These are phyloP conservation scores for Gentiana macrophylla DNA, from an alignment of 257 asterid genomes.

Conservation along the genomic window DNA sequence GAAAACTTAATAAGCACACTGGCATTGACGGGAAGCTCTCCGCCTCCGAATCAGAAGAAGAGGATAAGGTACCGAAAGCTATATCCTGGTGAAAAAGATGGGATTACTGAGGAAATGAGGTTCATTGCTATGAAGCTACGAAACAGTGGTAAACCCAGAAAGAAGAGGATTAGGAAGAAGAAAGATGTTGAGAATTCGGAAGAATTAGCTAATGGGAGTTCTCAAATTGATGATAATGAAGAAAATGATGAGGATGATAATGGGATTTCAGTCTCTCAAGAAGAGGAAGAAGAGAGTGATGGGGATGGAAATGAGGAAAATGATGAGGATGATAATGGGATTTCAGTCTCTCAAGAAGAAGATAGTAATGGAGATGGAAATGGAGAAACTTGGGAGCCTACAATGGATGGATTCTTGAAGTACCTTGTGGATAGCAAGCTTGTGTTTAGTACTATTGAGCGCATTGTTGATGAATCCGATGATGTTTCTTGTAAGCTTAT, in stretches of 20 bases:
- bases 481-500: conserved; percentile 78
- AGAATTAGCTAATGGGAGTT: conserved; percentile 6
- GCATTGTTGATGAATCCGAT: conserved; percentile 77
- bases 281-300: too few relatives aligned
- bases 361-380: conserved; percentile 11
- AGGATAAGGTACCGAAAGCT: conserved; percentile 64
- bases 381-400: conserved; percentile 63
- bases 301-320: conserved; percentile 8
- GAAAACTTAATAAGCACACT: conserved; percentile 12
- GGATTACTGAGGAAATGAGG: conserved; percentile 91
- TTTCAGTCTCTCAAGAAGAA: conserved; percentile 13
- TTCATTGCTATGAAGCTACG: conserved; percentile 84
- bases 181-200: conserved; percentile 1
- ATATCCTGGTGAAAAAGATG: conserved; percentile 75
- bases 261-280: too few relatives aligned
- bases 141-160: conserved; percentile 28
- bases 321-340: conserved; percentile 10
- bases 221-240: background rate
- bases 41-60: conserved; percentile 27
- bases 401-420: conserved; percentile 62
- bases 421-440: conserved; percentile 75
- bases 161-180: conserved; percentile 6
- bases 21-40: conserved; percentile 16
- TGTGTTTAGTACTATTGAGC: conserved; percentile 74
- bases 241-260: too few relatives aligned